phyloP scores from a whole-genome alignment of 2,329 filamentous ascomycete species.

The Teratosphaeria epicoccoides region DNA sequence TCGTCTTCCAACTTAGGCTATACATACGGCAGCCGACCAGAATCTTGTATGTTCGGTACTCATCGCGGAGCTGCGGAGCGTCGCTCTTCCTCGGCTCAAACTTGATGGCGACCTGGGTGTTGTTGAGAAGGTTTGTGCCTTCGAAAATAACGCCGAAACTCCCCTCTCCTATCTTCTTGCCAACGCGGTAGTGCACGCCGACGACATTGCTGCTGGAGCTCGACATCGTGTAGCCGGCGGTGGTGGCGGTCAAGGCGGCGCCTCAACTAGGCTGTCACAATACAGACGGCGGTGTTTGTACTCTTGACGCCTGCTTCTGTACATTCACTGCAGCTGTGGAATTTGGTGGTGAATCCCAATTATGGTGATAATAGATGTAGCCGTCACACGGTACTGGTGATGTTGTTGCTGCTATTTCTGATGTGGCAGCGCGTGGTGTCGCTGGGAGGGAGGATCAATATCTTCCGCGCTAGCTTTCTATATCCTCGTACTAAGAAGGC shows the following conservation, averaged over 20 bases:
- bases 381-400: background rate
- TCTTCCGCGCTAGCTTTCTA: background rate
- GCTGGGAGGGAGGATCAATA: background rate
- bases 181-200: slow-evolving; percentile 95
- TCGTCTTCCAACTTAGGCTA: background rate
- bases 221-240: slow-evolving; percentile 46
- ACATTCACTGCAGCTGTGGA: background rate
- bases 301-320: background rate
- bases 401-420: background rate
- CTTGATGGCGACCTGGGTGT: slow-evolving; percentile 98
- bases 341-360: background rate
- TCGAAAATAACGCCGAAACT: slow-evolving; percentile 99
- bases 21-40: slow-evolving; percentile 95
- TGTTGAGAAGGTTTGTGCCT: slow-evolving; percentile 96
- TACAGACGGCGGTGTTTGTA: background rate
- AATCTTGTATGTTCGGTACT: slow-evolving; percentile 99
- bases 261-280: background rate
- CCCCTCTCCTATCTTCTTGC: slow-evolving; percentile 98
- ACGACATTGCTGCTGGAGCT: slow-evolving; percentile 88
- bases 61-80: slow-evolving; percentile 92
- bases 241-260: background rate
- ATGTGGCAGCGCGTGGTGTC: background rate
- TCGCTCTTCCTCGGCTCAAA: slow-evolving; percentile 99
- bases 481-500: background rate
- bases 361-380: background rate